phyloP scores from a whole-genome alignment of 192 early-diverging fungal species.

The Entomortierella lignicola region DNA sequence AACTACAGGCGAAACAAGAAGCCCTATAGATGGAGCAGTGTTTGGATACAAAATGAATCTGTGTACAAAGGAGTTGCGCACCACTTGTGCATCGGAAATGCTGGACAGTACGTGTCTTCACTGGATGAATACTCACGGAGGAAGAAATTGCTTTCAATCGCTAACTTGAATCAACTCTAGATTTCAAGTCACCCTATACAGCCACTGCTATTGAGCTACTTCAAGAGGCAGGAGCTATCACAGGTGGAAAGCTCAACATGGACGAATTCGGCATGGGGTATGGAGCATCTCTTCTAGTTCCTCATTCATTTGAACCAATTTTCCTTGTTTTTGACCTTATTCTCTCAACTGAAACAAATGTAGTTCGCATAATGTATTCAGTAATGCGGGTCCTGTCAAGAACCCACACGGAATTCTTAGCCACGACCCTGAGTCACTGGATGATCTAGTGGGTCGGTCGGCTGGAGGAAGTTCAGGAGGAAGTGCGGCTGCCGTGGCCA shows the following conservation, averaged over 20 bases:
- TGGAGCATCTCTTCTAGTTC: background rate
- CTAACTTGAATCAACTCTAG: conserved; percentile 34
- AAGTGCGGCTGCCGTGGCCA: conserved; percentile 89
- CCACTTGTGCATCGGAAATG: conserved; percentile 82
- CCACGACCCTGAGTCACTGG: conserved; percentile 1
- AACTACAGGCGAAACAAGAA: conserved; percentile 26
- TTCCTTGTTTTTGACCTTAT: background rate
- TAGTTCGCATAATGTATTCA: conserved; percentile 43
- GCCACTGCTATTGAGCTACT: conserved; percentile 79
- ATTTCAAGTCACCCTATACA: conserved; percentile 75
- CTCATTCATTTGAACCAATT: background rate
- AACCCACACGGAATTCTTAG: conserved; percentile 46
- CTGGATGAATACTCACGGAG: background rate
- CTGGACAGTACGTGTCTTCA: conserved; percentile 63
- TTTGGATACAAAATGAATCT: conserved; percentile 89
- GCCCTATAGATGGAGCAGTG: conserved; percentile 71
- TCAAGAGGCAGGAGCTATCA: conserved; percentile 67
- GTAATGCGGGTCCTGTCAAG: conserved; percentile 12
- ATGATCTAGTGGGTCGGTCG: conserved; percentile 51
- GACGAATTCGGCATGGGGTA: conserved; percentile 99
- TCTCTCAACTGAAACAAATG: background rate
- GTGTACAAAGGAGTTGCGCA: conserved; percentile 66
- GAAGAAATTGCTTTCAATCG: background rate
- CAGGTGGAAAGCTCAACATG: conserved; percentile 91
- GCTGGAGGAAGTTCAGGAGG: conserved; percentile 95